Conservation (phyloP, 2,329 filamentous ascomycete genomes). For the Penicillium sp. region DNA sequence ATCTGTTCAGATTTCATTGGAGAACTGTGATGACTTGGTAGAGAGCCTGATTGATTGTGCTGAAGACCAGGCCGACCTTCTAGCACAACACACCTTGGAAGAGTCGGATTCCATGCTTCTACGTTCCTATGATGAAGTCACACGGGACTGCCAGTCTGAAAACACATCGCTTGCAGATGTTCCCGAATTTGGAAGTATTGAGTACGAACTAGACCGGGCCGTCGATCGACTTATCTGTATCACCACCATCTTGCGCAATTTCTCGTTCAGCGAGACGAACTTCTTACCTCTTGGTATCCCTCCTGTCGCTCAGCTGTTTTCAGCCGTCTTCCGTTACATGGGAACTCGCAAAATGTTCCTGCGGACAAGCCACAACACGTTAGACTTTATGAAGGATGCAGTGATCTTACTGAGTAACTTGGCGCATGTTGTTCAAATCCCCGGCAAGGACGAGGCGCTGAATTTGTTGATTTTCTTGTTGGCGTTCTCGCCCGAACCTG, state of each 20-base stretch:
- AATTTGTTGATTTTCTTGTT: slow-evolving; percentile 86
- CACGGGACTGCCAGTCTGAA: slow-evolving; percentile 75
- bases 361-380: slow-evolving; percentile 75
- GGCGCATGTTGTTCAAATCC: slow-evolving; percentile 74
- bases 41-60: slow-evolving; percentile 88
- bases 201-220: slow-evolving; percentile 80
- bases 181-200: slow-evolving; percentile 69
- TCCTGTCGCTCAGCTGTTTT: slow-evolving; percentile 77
- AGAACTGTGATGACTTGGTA: slow-evolving; percentile 80
- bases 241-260: slow-evolving; percentile 86
- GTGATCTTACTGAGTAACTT: slow-evolving; percentile 89
- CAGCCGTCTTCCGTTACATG: slow-evolving; percentile 78
- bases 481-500: slow-evolving; percentile 80
- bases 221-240: slow-evolving; percentile 87
- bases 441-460: slow-evolving; percentile 81
- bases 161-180: slow-evolving; percentile 70
- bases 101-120: slow-evolving; percentile 84
- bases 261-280: slow-evolving; percentile 82
- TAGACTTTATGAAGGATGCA: slow-evolving; percentile 97
- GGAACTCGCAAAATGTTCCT: slow-evolving; percentile 87
- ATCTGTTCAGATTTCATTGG: slow-evolving; percentile 65
- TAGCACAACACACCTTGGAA: slow-evolving; percentile 82
- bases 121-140: slow-evolving; percentile 81
- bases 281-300: slow-evolving; percentile 73
- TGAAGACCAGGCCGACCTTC: slow-evolving; percentile 78